Evolutionary conservation across 2,329 filamentous ascomycete genomes (phyloP), one percentile per base, ranked within the genome.

Genomic region (Knoxdaviesia capensis): DNA sequence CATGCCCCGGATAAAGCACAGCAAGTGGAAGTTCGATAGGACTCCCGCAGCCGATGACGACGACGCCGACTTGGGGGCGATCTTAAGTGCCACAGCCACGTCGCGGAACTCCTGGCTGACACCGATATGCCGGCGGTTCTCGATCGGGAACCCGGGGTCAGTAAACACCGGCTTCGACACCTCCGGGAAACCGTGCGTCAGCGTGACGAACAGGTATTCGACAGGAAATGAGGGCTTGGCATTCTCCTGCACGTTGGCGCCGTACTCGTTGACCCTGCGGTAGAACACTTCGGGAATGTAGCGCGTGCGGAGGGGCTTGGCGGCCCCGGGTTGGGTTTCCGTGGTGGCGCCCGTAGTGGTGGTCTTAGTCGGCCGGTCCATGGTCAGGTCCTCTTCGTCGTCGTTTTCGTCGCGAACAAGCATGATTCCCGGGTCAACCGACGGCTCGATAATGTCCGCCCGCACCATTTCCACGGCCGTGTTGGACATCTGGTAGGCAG

Each of bases 281-380:
- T 92, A 98, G 61, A 96, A 98, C 5, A 98, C 88, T 54, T 98
- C 90, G 1, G 90, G 90, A 28, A 98, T 93, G 55, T 98, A 98
- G 51, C 87, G 74, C 29, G 80, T 77, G 43, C 75, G 76, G 20
- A 20, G 20, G 20, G 20, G 56, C 71, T 79, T 20, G 20, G 20
- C 20, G 3, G 3, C 20, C 20, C 20, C 20, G 20, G 20, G 2
- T 20, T 2, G 20, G 20, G 20, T 20, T 20, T 20, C 20, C 20
- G 20, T 20, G 9, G 34, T 11, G 7, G 37, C 32, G 6, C 35
- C 42, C 7, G n/a, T 40, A n/a, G 20, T 20, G 9, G 34, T 20
- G 20, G 20, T 20, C 20, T 20, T 20, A 20, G 20, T 20, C 20
- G 20, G 20, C 20, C 20, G 20, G 20, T 20, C 20, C 20, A 20